These are phyloP conservation scores for Colletotrichum cordylinicola DNA, from an alignment of 2,329 filamentous ascomycete genomes.

Conservation along the genomic window DNA sequence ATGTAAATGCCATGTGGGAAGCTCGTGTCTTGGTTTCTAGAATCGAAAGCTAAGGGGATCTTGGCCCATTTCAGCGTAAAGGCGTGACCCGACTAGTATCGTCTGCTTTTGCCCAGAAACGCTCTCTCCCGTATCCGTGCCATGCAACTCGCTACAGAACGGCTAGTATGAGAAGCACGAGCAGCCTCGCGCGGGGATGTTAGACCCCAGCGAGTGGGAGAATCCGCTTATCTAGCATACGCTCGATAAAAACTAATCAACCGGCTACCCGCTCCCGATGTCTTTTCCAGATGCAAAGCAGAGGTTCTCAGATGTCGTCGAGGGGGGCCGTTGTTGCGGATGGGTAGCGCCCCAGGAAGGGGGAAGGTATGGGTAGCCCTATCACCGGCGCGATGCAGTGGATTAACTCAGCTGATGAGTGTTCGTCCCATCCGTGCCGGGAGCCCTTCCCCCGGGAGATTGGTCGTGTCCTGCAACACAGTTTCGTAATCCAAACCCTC, in stretches of 20 bases:
- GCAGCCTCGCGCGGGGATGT: neutral
- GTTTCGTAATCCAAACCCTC: neutral
- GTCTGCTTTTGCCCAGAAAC: neutral
- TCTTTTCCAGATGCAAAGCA: neutral
- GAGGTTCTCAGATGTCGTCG: neutral
- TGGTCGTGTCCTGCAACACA: conserved; percentile 3
- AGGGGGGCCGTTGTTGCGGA: neutral
- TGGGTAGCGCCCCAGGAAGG: neutral
- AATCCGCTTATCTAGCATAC: neutral
- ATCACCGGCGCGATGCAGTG: neutral
- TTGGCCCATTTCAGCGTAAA: neutral
- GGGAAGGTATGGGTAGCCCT: conserved; percentile 12
- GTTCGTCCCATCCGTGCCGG: conserved; percentile 16
- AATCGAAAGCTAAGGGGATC: neutral
- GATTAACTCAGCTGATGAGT: neutral
- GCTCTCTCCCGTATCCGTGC: neutral
- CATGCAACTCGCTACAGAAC: neutral
- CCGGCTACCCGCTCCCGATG: neutral
- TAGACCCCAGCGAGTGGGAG: neutral
- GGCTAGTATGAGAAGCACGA: neutral
- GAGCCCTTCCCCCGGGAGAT: conserved; percentile 8
- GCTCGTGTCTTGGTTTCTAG: neutral
- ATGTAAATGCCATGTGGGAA: neutral
- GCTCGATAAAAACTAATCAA: neutral
- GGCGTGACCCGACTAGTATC: neutral